A percentile compares a stretch with the other conserved stretches of the same genome.
Evolutionary conservation across 495 filamentous ascomycete species (phyloP).

Genomic region (Xylaria cubensis): DNA sequence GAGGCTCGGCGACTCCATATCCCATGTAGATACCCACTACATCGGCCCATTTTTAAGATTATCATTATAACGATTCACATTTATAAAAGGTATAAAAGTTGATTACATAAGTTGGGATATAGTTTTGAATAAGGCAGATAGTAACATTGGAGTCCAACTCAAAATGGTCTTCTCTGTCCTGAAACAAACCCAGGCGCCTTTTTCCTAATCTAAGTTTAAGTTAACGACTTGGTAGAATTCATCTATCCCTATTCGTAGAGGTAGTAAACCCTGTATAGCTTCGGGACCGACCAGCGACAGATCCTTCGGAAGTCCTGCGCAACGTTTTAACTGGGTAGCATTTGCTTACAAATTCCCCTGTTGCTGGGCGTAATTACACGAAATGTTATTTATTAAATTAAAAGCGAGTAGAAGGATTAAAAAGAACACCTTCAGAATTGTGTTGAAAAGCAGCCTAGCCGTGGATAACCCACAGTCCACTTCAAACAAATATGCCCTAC

Average conservation of each 20-base stretch:
- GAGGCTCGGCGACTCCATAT: too few species aligned
- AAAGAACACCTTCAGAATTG: not conserved
- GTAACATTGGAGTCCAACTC: not conserved
- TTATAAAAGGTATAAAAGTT: not conserved
- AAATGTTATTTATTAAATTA: not conserved
- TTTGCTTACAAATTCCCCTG: not conserved
- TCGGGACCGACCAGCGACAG: not conserved
- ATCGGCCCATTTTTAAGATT: not conserved
- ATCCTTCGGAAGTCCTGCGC: not conserved
- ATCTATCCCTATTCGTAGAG: not conserved
- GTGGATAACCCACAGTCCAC: not conserved
- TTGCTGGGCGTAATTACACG: not conserved
- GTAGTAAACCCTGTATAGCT: not conserved
- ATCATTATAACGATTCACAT: not conserved
- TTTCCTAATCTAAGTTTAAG: not conserved
- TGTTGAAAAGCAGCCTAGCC: not conserved
- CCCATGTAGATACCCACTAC: not conserved
- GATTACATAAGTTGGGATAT: not conserved
- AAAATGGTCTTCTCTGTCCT: not conserved
- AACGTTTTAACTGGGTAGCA: not conserved
- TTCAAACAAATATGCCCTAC: not conserved
- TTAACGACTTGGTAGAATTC: not conserved
- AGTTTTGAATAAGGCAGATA: not conserved
- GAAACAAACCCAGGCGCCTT: not conserved
- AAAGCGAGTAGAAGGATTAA: not conserved